Base-by-base conservation (phyloP, 805 yeast species). In the Kodamaea fukazawae region DNA sequence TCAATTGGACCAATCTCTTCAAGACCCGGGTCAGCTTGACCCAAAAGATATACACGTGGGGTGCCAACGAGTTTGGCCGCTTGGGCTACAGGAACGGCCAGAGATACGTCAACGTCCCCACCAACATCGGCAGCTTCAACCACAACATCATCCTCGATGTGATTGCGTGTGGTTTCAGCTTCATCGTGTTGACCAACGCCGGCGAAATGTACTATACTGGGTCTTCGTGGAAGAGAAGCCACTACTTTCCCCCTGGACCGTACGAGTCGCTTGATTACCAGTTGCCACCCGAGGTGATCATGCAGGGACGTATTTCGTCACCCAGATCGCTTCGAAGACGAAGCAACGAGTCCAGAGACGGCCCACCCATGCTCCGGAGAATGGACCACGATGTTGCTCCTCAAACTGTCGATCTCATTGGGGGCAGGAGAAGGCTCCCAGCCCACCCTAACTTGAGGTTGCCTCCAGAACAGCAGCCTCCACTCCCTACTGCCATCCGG, bases 121-220 rank as follows among this genome's bases (percentile, higher is more conserved):
- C 67, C 1, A 48, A 54, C 39, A 58, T 75, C 3, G 47, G 58
- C 2, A 58, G 60, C 2, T 59, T 78, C 32, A 57, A 63, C 4
- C 53, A 61, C 3, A 46, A 54, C 16, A 46, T 61, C 2, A 54
- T 75, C 1, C 52, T 70, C 1, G 81, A 77, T 47, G 62, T 83
- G 1, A 65, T 75, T 16, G 79, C 81, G 7, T 84, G 84, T 22
- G 91, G 91, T 1, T 83, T 71, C 51, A 73, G 81, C 3, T 78
- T 81, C 44, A 78, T 79, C 36, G 61, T 83, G 2, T 60, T 83
- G 26, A 73, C 83, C 0, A 66, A 68, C 20, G 57, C 68, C 1
- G 89, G 90, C 1, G 62, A 71, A 4, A 53, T 84, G 4, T 82
- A 68, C 55, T 68, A 67, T 23, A 75, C 83, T 4, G 87, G 84